phyloP scores from a whole-genome alignment of 441 rosid genomes.

The Caryocar brasiliense region DNA sequence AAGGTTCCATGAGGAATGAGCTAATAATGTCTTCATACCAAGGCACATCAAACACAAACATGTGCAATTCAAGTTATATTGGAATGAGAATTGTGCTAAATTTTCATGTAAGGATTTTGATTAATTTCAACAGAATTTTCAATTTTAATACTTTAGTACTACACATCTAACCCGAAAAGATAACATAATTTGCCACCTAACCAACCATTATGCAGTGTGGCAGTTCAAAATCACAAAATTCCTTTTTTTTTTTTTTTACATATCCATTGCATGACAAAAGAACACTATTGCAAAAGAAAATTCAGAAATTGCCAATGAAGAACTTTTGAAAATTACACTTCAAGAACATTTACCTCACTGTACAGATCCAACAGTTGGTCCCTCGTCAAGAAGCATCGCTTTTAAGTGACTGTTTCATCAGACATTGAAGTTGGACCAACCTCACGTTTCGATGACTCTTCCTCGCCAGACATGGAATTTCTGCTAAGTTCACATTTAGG shows the following conservation, averaged over 20 bases:
- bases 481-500: conserved; percentile 3
- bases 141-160: conserved; percentile 6
- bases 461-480: conserved; percentile 12
- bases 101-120: conserved; percentile 8
- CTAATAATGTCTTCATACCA: too few species aligned
- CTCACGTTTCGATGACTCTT: conserved; percentile 21
- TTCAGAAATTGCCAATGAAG: conserved; percentile 15
- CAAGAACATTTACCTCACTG: conserved; percentile 43
- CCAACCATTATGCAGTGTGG: conserved; percentile 15
- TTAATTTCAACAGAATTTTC: conserved; percentile 7
- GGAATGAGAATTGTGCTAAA: conserved; percentile 1
- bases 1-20: too few species aligned
- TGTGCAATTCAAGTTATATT: conserved; percentile 1
- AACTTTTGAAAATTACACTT: conserved; percentile 17
- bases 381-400: conserved; percentile 19
- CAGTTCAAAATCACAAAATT: conserved; percentile 20
- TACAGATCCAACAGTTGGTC: conserved; percentile 35
- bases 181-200: conserved; percentile 22
- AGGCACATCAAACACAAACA: too few species aligned
- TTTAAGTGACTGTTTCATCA: conserved; percentile 21
- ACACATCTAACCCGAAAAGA: conserved; percentile 16
- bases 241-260: conserved; percentile 20
- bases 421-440: conserved; percentile 14
- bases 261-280: conserved; percentile 18
- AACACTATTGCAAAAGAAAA: conserved; percentile 17